phyloP scores from a whole-genome alignment of 2,329 filamentous ascomycete species.

The Fusarium veterinarium region DNA sequence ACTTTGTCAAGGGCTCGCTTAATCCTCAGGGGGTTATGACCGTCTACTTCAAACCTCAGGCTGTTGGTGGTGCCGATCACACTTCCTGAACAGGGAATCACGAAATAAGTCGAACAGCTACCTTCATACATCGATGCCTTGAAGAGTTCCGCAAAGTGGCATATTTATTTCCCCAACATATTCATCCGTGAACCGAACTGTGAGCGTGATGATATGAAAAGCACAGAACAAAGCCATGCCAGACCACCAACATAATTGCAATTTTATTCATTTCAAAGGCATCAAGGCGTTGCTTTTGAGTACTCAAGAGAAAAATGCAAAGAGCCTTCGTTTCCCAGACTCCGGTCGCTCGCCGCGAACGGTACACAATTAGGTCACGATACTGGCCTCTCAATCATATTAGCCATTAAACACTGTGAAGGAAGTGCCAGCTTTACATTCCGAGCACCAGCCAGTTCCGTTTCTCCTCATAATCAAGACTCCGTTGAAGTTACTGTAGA shows the following conservation, averaged over 20 bases:
- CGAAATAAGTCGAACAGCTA: background rate
- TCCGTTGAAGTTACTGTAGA: background rate
- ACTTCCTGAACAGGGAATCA: background rate
- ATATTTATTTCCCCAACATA: background rate
- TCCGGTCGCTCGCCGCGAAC: background rate
- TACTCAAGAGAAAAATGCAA: background rate
- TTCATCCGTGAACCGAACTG: background rate
- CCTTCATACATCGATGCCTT: background rate
- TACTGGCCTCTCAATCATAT: background rate
- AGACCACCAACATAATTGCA: background rate
- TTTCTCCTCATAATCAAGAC: background rate
- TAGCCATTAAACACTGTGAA: background rate
- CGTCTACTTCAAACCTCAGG: slow-evolving; percentile 54
- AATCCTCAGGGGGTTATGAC: slow-evolving; percentile 53
- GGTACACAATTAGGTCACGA: background rate
- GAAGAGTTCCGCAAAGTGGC: background rate
- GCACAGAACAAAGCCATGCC: background rate
- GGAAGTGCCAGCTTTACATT: background rate
- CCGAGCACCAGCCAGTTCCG: background rate
- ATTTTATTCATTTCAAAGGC: background rate
- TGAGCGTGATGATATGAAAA: background rate
- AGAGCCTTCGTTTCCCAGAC: background rate
- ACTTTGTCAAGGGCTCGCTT: slow-evolving; percentile 46
- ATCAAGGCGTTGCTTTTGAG: background rate
- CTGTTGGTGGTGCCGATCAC: slow-evolving; percentile 42